Conservation (phyloP, 2,329 filamentous ascomycete species). For the Nannizziopsis arthrosporioides region DNA sequence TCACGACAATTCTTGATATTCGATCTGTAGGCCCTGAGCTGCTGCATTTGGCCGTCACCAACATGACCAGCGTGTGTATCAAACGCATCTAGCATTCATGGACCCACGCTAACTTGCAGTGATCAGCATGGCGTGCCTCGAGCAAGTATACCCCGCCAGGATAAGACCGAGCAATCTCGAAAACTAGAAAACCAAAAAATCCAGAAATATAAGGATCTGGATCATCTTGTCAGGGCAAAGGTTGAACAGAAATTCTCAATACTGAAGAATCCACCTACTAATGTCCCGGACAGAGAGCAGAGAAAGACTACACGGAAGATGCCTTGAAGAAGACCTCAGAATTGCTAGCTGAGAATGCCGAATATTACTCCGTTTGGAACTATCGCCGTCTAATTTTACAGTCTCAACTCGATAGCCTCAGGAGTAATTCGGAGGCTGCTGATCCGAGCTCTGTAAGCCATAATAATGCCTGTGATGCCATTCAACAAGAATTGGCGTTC, state of each 20-base stretch:
- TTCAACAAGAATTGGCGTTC: constrained; percentile 67
- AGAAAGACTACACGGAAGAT: constrained; percentile 32
- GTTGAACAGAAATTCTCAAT: constrained; percentile 30
- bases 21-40: too few species aligned
- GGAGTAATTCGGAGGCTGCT: neutral
- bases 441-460: constrained; percentile 28
- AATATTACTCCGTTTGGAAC: constrained; percentile 42
- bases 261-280: neutral
- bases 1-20: too few species aligned
- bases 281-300: constrained; percentile 24
- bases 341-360: constrained; percentile 35
- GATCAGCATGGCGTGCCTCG: constrained; percentile 73
- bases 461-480: constrained; percentile 36
- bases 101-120: constrained; percentile 3
- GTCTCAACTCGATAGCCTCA: constrained; percentile 40
- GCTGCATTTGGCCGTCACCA: neutral
- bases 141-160: constrained; percentile 41
- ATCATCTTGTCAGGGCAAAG: constrained; percentile 54
- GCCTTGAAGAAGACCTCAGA: constrained; percentile 35
- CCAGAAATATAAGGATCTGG: constrained; percentile 59
- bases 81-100: neutral
- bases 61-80: constrained; percentile 26
- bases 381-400: constrained; percentile 56
- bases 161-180: constrained; percentile 57
- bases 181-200: constrained; percentile 66